Percentiles rank a stretch among this genome's conserved stretches.
phyloP scores from a whole-genome alignment of 768 basidiomycete species.

The Mycena haematopus region DNA sequence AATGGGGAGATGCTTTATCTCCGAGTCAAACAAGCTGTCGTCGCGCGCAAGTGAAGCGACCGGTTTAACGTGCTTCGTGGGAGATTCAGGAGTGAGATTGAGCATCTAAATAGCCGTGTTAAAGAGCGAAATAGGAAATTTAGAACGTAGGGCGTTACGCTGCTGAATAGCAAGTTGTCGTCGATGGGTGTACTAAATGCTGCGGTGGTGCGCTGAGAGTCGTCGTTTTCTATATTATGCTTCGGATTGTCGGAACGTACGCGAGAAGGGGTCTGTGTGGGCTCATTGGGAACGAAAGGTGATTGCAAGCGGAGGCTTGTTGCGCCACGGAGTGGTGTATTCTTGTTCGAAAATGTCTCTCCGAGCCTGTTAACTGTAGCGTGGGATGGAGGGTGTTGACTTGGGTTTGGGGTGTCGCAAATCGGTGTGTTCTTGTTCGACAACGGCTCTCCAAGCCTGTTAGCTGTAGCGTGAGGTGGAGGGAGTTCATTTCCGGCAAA shows the following conservation, averaged over 20 bases:
- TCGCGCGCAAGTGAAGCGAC: constrained; percentile 4
- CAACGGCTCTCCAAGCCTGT: not conserved
- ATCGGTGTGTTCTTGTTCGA: not conserved
- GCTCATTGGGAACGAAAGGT: constrained; percentile 1
- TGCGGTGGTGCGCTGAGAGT: not conserved
- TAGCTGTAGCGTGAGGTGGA: not conserved
- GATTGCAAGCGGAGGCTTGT: not conserved
- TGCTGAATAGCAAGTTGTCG: constrained; percentile 11
- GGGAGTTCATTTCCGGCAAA: constrained; percentile 2
- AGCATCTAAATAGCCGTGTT: constrained; percentile 18
- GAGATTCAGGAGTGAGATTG: constrained; percentile 5
- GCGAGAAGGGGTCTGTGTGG: not conserved
- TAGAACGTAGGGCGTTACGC: constrained; percentile 1
- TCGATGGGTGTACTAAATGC: not conserved
- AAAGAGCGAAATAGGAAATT: not conserved
- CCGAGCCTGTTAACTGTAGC: not conserved
- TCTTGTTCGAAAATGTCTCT: not conserved
- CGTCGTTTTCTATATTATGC: not conserved
- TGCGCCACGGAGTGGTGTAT: too few species aligned
- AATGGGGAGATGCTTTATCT: constrained; percentile 41
- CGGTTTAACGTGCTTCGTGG: constrained; percentile 24
- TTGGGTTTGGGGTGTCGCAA: not conserved
- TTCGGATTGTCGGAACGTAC: constrained; percentile 1
- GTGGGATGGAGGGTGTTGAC: constrained; percentile 1
- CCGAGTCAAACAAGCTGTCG: constrained; percentile 31